Conservation (phyloP, 2,329 filamentous ascomycete genomes). For the Penicillium sp. region DNA sequence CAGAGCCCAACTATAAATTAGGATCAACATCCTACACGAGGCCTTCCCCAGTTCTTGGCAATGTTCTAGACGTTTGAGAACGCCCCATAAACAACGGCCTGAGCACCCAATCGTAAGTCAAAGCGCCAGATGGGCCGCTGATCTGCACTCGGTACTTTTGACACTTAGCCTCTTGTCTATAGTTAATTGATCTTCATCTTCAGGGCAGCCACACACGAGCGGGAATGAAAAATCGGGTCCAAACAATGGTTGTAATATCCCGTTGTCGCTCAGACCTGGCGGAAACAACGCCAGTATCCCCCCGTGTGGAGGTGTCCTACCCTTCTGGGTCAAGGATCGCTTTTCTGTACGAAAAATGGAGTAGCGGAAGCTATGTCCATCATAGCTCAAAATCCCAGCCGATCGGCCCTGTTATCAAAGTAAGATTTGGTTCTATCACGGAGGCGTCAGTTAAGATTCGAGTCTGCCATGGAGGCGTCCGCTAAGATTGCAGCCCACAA, state of each 20-base stretch:
- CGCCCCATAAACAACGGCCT: neutral
- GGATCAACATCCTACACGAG: slow-evolving; percentile 12
- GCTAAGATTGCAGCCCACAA: neutral
- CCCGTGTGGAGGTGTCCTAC: slow-evolving; percentile 1
- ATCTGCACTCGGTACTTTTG: slow-evolving; percentile 12
- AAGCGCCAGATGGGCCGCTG: slow-evolving; percentile 7
- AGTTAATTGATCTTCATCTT: neutral
- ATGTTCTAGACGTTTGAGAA: neutral
- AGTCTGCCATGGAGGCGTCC: neutral
- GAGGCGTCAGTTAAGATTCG: neutral
- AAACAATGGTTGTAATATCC: neutral
- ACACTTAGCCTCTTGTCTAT: neutral
- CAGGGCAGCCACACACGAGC: neutral
- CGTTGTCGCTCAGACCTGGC: neutral
- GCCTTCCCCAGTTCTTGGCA: neutral
- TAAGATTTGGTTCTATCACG: neutral
- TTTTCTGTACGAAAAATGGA: neutral
- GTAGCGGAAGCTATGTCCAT: too few species aligned
- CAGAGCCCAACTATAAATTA: slow-evolving; percentile 3
- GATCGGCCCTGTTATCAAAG: slow-evolving; percentile 14
- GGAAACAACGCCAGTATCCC: neutral
- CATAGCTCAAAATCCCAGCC: neutral
- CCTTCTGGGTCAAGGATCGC: slow-evolving; percentile 3
- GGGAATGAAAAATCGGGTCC: neutral
- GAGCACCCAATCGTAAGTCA: neutral